These are phyloP conservation scores for Nannochloris sp. DNA, from an alignment of 139 green algal species.

Conservation along the genomic window DNA sequence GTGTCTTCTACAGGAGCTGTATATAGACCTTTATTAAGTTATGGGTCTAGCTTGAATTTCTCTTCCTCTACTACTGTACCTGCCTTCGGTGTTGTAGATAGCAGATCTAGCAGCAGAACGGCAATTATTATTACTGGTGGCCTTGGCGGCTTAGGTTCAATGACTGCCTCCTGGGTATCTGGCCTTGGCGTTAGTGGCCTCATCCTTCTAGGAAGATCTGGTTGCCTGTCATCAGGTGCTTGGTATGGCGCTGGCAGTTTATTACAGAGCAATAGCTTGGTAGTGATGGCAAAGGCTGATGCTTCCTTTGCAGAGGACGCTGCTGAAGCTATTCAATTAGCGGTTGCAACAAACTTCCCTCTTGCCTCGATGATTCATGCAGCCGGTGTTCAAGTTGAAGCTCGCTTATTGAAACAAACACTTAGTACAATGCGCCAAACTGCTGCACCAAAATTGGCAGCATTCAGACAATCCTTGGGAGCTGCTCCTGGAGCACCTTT, in stretches of 20 bases:
- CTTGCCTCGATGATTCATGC: conserved; percentile 21
- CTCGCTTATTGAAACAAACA: conserved; percentile 9
- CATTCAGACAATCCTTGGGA: neutral
- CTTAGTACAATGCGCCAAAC: conserved; percentile 5
- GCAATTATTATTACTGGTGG: conserved; percentile 46
- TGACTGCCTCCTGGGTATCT: conserved; percentile 45
- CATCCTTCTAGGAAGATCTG: conserved; percentile 6
- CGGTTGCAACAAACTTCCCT: too few species aligned
- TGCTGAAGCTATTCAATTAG: neutral
- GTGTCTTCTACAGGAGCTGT: neutral
- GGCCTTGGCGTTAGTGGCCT: conserved; percentile 2
- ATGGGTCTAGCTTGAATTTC: neutral
- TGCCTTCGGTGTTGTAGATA: neutral
- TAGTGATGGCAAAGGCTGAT: conserved; percentile 9
- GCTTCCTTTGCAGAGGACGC: conserved; percentile 4
- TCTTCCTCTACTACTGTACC: neutral
- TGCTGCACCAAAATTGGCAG: conserved; percentile 27
- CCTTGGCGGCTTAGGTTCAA: conserved; percentile 45
- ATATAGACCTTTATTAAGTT: neutral
- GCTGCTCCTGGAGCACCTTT: neutral
- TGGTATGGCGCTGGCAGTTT: neutral
- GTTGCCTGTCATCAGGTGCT: too few species aligned
- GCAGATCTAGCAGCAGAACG: too few species aligned
- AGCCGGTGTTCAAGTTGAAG: conserved; percentile 31
- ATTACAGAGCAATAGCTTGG: neutral